Percentiles rank a stretch among this genome's conserved stretches.
Conservation (phyloP, 2,329 filamentous ascomycete genomes). For the Cladosporium austrohemisphaericum region DNA sequence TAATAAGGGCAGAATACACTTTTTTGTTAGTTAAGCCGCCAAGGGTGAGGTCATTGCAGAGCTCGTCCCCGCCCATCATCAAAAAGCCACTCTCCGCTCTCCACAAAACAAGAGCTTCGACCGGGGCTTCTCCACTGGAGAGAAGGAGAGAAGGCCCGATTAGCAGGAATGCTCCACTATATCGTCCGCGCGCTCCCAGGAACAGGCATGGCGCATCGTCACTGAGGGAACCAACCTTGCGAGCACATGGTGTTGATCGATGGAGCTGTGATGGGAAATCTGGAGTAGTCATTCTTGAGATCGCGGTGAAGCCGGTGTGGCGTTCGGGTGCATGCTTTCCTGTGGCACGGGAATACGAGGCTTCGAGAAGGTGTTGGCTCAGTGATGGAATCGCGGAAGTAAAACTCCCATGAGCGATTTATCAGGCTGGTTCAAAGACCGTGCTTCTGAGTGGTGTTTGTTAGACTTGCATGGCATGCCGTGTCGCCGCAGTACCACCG, state of each 20-base stretch:
- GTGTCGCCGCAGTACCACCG: slow-evolving; percentile 13
- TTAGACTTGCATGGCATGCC: slow-evolving; percentile 12
- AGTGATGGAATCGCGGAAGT: too few species aligned
- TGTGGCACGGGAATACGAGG: neutral
- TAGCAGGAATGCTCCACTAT: neutral
- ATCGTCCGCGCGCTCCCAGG: neutral
- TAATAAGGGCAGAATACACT: slow-evolving; percentile 4
- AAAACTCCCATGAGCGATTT: slow-evolving; percentile 1
- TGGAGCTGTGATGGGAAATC: too few species aligned
- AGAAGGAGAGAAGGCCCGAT: slow-evolving; percentile 6
- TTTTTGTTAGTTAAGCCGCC: slow-evolving; percentile 4
- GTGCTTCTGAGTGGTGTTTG: slow-evolving; percentile 4
- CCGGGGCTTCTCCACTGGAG: slow-evolving; percentile 4
- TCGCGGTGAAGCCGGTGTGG: too few species aligned
- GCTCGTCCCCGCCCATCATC: slow-evolving; percentile 7
- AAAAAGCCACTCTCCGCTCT: slow-evolving; percentile 3
- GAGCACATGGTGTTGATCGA: neutral
- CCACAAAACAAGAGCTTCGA: neutral
- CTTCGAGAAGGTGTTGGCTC: slow-evolving; percentile 9
- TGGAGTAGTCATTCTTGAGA: too few species aligned
- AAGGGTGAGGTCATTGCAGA: slow-evolving; percentile 12
- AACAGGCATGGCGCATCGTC: slow-evolving; percentile 2
- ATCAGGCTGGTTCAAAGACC: neutral
- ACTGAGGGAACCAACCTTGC: neutral
- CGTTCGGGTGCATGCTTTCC: too few species aligned